These are phyloP conservation scores for Nemania diffusa DNA, from an alignment of 2,329 filamentous ascomycete genomes.

Conservation along the genomic window DNA sequence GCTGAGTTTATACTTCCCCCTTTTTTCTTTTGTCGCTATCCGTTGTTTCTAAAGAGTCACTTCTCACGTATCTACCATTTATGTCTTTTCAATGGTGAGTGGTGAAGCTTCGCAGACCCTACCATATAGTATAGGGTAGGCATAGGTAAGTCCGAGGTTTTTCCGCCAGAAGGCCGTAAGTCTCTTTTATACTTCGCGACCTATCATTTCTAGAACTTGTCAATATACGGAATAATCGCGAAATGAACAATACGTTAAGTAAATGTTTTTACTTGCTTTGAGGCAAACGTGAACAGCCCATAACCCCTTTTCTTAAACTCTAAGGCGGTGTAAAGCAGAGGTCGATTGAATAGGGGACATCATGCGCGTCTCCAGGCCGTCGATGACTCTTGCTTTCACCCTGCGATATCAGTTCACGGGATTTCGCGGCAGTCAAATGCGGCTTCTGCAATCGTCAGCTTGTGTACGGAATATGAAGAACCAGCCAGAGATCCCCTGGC, in stretches of 20 bases:
- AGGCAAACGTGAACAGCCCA: not conserved
- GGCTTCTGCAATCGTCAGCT: conserved; percentile 17
- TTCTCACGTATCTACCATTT: too few relatives aligned
- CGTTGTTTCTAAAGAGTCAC: too few relatives aligned
- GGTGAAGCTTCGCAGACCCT: not conserved
- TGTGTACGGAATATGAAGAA: not conserved
- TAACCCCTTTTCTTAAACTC: not conserved
- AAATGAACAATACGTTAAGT: not conserved
- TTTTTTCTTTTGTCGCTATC: too few relatives aligned
- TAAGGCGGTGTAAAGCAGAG: conserved; percentile 2
- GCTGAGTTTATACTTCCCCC: too few relatives aligned
- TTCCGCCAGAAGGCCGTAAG: conserved; percentile 10
- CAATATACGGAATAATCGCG: not conserved
- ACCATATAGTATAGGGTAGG: not conserved
- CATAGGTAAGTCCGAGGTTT: conserved; percentile 25
- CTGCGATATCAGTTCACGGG: not conserved
- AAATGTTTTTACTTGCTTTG: not conserved
- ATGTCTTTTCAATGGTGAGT: not conserved
- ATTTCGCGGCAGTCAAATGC: not conserved
- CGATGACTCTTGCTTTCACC: not conserved
- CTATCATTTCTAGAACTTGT: not conserved
- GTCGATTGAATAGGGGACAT: conserved; percentile 1
- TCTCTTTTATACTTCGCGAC: not conserved
- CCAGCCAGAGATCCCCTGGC: too few relatives aligned
- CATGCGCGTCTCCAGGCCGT: conserved; percentile 19